Conservation (phyloP, 2,329 filamentous ascomycete species). For the Cladosporium sp. region DNA sequence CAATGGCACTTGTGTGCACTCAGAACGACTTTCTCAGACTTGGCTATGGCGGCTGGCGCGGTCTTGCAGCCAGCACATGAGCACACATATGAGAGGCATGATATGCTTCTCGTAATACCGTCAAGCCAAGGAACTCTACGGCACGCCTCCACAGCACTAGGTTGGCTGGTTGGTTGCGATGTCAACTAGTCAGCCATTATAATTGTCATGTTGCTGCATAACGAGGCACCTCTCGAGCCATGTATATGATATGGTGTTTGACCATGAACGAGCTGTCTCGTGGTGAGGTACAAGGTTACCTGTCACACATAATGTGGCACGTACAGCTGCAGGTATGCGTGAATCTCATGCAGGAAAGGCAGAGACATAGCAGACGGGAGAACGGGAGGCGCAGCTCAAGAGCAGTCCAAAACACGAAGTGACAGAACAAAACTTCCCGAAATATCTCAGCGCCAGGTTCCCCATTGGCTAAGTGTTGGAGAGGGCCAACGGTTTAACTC, state of each 20-base stretch:
- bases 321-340: no score
- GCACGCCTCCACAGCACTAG: not conserved
- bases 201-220: not conserved
- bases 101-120: not conserved
- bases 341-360: not conserved
- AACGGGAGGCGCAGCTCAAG: not conserved
- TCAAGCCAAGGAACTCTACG: slow-evolving; percentile 4
- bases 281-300: not conserved
- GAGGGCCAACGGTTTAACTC: no score
- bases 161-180: not conserved
- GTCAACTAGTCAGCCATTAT: not conserved
- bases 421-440: not conserved
- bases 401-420: not conserved
- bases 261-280: not conserved
- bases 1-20: no score
- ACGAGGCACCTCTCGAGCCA: not conserved
- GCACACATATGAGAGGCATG: not conserved
- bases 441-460: not conserved
- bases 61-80: not conserved
- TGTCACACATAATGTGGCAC: not conserved
- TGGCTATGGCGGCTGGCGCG: not conserved
- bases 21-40: no score
- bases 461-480: not conserved
- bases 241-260: not conserved
- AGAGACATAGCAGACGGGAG: not conserved